Base-by-base conservation (phyloP, 805 yeast genomes). In the Starmerella apis region DNA sequence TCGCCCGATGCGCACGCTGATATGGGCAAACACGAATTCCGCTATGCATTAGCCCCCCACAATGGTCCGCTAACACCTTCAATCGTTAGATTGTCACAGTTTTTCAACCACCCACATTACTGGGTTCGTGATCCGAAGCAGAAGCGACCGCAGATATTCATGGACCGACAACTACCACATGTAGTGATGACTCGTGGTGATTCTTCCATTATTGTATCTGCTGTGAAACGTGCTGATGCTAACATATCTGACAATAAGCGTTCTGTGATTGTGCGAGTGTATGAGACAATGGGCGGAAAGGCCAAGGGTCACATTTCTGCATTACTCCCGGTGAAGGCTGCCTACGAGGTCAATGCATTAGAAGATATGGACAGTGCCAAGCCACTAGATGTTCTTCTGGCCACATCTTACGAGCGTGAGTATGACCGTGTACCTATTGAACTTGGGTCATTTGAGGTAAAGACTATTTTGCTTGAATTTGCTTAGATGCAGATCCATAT, bases 1-100 rank as follows among this genome's bases (percentile, higher is more conserved):
- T 84, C 86, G 19, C 98, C 98, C 0, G 98, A 90, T 73, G 88
- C 81, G 8, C 74, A 79, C 62, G 96, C 97, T 8, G 98, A 90
- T 65, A 86, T 92, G 84, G 97, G 96, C 2, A 63, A 68, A 18
- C 98, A 90, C 65, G 71, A 70, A 50, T 83, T 92, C 69, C 79
- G 79, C 54, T 92, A 88, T 66, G 94, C 94, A 0, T 66, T 90
- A 32, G 75, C 77, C 51, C 96, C 97, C 4, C 98, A 90, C 65
- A 58, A 62, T 19, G 95, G 95, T 3, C 66, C 75, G 0, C 69
- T 90, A 44, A 72, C 77, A 9, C 63, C 73, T 1, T 77, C 78
- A 22, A 79, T 86, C 2, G 88, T 90, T 13, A 75, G 77, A 52
- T 73, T 81, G 42, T 95, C 86, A 0, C 77, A 81, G 67, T 82